Evolutionary conservation across 2,329 filamentous ascomycete genomes (phyloP), one percentile per base, ranked within the genome.

Genomic region (Elsinoe ampelina): DNA sequence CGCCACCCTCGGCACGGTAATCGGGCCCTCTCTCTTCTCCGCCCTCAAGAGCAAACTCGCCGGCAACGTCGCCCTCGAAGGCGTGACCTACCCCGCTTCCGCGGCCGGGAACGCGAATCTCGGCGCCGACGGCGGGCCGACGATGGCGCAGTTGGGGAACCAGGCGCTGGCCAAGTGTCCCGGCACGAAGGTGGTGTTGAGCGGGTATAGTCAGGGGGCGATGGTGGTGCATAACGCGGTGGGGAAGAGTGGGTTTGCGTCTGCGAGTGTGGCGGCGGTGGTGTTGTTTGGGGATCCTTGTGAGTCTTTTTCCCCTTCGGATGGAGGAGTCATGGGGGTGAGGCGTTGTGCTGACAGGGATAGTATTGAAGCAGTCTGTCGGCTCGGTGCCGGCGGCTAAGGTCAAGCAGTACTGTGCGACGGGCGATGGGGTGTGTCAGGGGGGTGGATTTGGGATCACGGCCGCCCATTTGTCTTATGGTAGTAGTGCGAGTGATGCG

Each of bases 1-100:
- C 0, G 78, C 77, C 26, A 81, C 79, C 60, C 74, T 81, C 51
- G 62, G 60, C 19, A 41, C 51, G 12, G 55, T 58, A n/a, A 59
- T 61, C 20, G 60, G 60, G 15, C 60, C 60, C 13, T 55, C 60
- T 15, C 55, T 62, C 7, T 42, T 56, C 26, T 59, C 26, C 17
- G 60, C 59, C 17, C 57, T 62, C 22, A 57, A 61, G 42, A 52
- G 38, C 19, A 52, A 52, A 26, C 48, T 52, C n/a, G 15, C 20
- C 34, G 34, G 34, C 15, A 39, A 52, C 17, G 47, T 59, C 55
- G 55, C 48, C 15, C 35, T 59, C 17, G 55, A 59, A 34, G 58
- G 58, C 41, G 58, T 59, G 34, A 34, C 55, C 26, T 59, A 59
- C 55, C 55, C 58, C 7, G 58, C 58, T 15, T 36, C 35, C n/a